A percentile compares a stretch with the other conserved stretches of the same genome.
Conservation (phyloP, 73 alveolate species). For the Paramecium octaurelia region DNA sequence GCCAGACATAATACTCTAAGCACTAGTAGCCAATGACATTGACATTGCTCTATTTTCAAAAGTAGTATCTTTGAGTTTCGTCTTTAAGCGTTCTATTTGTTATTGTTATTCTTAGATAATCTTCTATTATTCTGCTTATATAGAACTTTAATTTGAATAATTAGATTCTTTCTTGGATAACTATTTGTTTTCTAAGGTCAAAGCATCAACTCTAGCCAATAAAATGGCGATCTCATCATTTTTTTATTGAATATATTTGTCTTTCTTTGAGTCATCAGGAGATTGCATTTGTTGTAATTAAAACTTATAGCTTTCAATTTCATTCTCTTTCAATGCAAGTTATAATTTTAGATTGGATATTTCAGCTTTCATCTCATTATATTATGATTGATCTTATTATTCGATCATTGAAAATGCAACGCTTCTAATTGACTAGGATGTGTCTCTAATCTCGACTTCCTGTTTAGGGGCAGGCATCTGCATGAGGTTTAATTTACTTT, state of each 20-base stretch:
- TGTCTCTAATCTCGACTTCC: background rate
- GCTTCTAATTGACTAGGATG: background rate
- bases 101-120: background rate
- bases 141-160: background rate
- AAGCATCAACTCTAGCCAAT: background rate
- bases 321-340: background rate
- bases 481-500: background rate
- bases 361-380: background rate
- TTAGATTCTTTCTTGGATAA: background rate
- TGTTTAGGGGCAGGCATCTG: background rate
- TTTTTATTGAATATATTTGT: background rate
- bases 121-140: background rate
- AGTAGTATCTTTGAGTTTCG: background rate
- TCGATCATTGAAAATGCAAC: background rate
- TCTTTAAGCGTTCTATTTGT: background rate
- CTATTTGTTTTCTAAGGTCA: background rate
- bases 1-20: background rate
- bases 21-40: background rate
- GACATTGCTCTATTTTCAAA: conserved; percentile 14
- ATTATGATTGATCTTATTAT: background rate
- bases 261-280: background rate
- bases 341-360: background rate
- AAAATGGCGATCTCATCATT: background rate
- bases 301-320: background rate
- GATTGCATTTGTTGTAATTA: background rate